Base-by-base conservation (phyloP, 1,284 basidiomycete species). In the Ustilago sp. region DNA sequence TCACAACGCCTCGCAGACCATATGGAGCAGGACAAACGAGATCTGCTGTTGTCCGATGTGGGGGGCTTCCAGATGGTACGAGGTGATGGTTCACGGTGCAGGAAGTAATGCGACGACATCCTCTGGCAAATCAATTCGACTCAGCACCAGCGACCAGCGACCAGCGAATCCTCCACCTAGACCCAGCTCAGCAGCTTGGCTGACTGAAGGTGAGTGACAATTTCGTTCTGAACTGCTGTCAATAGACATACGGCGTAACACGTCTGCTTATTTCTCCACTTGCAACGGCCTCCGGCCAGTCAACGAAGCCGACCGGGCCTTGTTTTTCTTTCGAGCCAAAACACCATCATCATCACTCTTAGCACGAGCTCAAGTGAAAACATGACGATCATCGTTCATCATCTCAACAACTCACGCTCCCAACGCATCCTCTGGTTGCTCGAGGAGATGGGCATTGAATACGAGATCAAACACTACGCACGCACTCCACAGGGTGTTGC, bases 371-470 rank as follows among this genome's bases (percentile, higher is more conserved):
- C 5, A 9, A 47, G n/a, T 17, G n/a, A 35, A 36, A 58, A 43
- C 47, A 82, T 82, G 80, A 58, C 65, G 9, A 82, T 82, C 45
- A 77, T 77, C 34, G 63, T 82, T 39, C 84, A 86, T 58, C 83
- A 86, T 52, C 71, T 86, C 47, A 81, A 85, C 59, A 63, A 86
- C 68, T 84, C 82, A 31, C 80, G 83, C 52, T 83, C 81, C 13
- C 84, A 86, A 73, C 80, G 84, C 23, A 69, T 86, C 41, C 83
- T 86, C 19, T 85, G 83, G 83, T 56, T 85, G 38, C 80, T 86
- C 52, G 84, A 86, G 68, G 83, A 86, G 73, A 77, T 85, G 59
- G 80, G 66, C 32, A 55, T 84, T 47, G 74, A 70, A 15, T 86
- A 85, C 59, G 74, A 81, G 69, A 80, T 85, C 69, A 80, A 84